These are phyloP conservation scores for Pyrenophora tritici-repentis DNA, from an alignment of 2,329 filamentous ascomycete species.

Conservation along the genomic window DNA sequence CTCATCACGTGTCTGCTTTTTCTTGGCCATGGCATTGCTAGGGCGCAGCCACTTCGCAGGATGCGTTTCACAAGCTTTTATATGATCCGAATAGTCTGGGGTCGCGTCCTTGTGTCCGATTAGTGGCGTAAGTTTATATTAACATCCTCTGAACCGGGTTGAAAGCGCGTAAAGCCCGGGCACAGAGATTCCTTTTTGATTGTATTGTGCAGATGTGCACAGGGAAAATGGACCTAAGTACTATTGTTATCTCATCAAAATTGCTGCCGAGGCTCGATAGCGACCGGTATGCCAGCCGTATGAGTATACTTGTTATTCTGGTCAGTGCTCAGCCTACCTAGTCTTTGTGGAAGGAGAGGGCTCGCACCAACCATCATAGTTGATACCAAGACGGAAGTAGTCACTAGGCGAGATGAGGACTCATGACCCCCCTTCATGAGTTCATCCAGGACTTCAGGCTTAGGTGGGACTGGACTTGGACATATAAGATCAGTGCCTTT, in stretches of 20 bases:
- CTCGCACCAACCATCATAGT: constrained; percentile 1
- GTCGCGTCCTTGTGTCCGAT: neutral
- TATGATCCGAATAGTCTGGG: constrained; percentile 5
- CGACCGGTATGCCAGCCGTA: neutral
- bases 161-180: constrained; percentile 12
- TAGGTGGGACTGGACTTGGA: constrained; percentile 1
- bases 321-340: constrained; percentile 3
- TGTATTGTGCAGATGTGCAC: constrained; percentile 6
- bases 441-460: constrained; percentile 24
- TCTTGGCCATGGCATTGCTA: neutral
- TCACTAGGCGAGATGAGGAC: constrained; percentile 6
- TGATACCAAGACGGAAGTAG: constrained; percentile 12
- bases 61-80: neutral
- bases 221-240: constrained; percentile 4
- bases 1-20: constrained; percentile 5
- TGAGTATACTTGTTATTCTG: neutral
- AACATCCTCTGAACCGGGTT: constrained; percentile 12
- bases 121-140: constrained; percentile 13
- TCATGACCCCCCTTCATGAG: constrained; percentile 10
- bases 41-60: neutral
- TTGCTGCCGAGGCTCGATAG: neutral
- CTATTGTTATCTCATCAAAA: neutral
- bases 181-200: constrained; percentile 8
- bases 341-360: constrained; percentile 8
- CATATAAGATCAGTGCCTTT: constrained; percentile 16